Percentiles rank a stretch among this genome's conserved stretches.
Evolutionary conservation across 306 rosid species (phyloP).

Genomic region (Phaseolus lunatus): DNA sequence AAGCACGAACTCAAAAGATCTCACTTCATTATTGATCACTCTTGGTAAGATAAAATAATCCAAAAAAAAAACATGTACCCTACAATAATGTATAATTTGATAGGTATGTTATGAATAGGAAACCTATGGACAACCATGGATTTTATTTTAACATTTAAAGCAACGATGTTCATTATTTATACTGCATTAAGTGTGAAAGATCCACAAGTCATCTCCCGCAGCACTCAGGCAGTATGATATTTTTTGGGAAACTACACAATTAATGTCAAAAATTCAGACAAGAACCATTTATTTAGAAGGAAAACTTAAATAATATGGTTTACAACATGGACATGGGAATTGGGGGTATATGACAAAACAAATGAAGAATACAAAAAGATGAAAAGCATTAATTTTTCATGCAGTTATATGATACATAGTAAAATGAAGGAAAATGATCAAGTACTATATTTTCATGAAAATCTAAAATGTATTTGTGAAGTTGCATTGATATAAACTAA

Average conservation of each 20-base stretch:
- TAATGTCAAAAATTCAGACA: neutral
- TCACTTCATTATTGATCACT: conserved; percentile 7
- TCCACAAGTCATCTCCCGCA: conserved; percentile 4
- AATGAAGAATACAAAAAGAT: neutral
- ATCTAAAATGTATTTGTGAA: neutral
- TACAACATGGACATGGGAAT: neutral
- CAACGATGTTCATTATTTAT: neutral
- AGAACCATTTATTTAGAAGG: neutral
- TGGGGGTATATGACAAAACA: neutral
- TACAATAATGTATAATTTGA: conserved; percentile 19
- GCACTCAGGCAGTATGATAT: neutral
- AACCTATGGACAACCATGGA: conserved; percentile 8
- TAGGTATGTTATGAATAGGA: neutral
- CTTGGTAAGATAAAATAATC: conserved; percentile 33
- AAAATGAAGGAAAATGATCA: neutral
- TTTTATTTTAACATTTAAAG: conserved; percentile 22
- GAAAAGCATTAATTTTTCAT: neutral
- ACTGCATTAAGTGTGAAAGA: neutral
- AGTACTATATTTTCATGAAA: neutral
- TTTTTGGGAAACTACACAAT: conserved; percentile 3
- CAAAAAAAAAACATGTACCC: conserved; percentile 17
- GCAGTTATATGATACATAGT: neutral
- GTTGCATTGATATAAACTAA: conserved; percentile 2
- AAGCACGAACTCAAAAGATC: conserved; percentile 17
- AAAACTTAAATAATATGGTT: conserved; percentile 3